These are phyloP conservation scores for Acacia acuminata DNA, from an alignment of 306 rosid genomes.

Conservation along the genomic window DNA sequence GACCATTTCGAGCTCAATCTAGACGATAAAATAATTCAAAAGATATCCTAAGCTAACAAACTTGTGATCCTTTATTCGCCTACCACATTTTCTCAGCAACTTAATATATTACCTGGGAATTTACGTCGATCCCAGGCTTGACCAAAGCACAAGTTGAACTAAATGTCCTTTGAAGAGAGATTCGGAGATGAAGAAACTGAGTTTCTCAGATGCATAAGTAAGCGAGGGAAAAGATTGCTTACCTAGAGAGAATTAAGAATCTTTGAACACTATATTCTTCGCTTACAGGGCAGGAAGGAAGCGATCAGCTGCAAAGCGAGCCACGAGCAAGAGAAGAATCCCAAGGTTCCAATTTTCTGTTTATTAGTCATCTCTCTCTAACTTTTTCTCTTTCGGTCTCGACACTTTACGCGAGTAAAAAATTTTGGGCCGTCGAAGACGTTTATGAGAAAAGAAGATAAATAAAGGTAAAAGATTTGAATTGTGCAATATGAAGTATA, in stretches of 20 bases:
- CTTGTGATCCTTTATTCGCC: background rate
- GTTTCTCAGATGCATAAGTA: background rate
- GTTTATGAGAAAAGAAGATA: background rate
- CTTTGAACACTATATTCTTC: conserved; percentile 32
- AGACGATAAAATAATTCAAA: background rate
- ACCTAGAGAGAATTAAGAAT: background rate
- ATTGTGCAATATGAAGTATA: no score
- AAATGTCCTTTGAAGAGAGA: background rate
- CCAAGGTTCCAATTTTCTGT: background rate
- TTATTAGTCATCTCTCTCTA: background rate
- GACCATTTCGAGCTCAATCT: background rate
- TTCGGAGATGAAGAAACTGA: conserved; percentile 19
- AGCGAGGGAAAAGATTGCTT: conserved; percentile 1
- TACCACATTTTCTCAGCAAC: background rate
- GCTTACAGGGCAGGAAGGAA: conserved; percentile 35
- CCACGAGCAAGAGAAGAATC: no score
- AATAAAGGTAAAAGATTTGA: background rate
- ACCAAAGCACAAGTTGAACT: conserved; percentile 1
- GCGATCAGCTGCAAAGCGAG: background rate
- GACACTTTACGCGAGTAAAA: background rate
- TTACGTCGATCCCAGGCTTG: conserved; percentile 11
- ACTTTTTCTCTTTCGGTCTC: background rate
- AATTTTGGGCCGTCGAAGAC: background rate
- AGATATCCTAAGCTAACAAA: background rate
- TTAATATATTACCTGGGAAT: conserved; percentile 29